phyloP scores from a whole-genome alignment of 116 monocot genomes.

The Phalaenopsis hybrid region DNA sequence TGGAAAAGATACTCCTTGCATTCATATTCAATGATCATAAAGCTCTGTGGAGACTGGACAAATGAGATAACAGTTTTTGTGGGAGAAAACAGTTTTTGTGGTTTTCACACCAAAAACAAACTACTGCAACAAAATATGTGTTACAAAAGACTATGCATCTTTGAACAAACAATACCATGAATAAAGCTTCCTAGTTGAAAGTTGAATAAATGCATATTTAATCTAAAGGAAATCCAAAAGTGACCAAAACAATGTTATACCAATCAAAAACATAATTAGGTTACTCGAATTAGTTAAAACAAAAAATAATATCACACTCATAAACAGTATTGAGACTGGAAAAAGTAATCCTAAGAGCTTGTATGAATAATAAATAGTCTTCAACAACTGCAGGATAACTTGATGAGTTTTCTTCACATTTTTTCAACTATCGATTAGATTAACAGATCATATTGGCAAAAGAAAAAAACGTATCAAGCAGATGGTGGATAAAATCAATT shows the following conservation, averaged over 20 bases:
- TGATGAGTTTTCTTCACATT: background rate
- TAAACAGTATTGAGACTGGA: background rate
- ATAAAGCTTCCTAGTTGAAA: background rate
- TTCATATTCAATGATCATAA: background rate
- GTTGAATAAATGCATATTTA: background rate
- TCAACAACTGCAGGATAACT: background rate
- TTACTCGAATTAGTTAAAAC: background rate
- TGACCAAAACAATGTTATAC: background rate
- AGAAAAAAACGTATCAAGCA: background rate
- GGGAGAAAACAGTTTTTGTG: background rate
- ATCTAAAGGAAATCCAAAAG: background rate
- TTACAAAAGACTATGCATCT: background rate
- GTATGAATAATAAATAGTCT: background rate
- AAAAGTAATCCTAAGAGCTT: background rate
- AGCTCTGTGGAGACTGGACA: background rate
- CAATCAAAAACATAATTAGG: too few species aligned
- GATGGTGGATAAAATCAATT: background rate
- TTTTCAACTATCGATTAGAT: background rate
- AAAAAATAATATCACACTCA: background rate
- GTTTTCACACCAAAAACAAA: background rate
- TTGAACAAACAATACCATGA: background rate
- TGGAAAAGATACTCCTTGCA: background rate
- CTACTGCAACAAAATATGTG: background rate
- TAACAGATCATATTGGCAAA: background rate
- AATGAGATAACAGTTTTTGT: background rate